These are phyloP conservation scores for Thozetella sp. DNA, from an alignment of 495 filamentous ascomycete genomes.

Conservation along the genomic window DNA sequence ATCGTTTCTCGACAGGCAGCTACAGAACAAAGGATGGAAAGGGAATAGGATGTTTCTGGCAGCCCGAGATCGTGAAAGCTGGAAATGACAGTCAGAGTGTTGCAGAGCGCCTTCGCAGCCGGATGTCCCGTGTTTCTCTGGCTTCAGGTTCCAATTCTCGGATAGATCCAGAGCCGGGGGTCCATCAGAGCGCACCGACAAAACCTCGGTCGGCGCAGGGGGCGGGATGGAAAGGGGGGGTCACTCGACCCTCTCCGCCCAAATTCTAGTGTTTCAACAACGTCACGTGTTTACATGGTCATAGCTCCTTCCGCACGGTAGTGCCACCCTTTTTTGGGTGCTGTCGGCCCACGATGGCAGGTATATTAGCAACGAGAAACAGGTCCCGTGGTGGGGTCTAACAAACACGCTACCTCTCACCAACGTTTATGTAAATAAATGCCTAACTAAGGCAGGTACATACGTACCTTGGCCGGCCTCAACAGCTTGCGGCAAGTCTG, in stretches of 20 bases:
- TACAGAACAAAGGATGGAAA: not conserved
- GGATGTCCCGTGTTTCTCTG: not conserved
- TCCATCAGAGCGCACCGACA: conserved; percentile 1
- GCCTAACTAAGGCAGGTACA: too few relatives aligned
- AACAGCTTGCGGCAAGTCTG: too few relatives aligned
- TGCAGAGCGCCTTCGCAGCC: not conserved
- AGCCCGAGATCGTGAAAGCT: not conserved
- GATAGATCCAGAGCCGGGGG: not conserved
- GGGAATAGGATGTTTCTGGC: not conserved
- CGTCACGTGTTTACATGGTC: not conserved
- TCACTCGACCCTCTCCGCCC: not conserved
- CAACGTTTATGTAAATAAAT: too few relatives aligned
- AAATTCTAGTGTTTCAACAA: not conserved
- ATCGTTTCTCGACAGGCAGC: not conserved
- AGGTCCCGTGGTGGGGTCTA: too few relatives aligned
- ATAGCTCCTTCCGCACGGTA: conserved; percentile 4
- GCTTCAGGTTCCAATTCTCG: not conserved
- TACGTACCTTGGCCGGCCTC: too few relatives aligned
- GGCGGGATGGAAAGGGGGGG: too few relatives aligned
- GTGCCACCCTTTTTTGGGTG: too few relatives aligned
- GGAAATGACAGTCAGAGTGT: not conserved
- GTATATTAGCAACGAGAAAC: too few relatives aligned
- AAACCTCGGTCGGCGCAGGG: not conserved
- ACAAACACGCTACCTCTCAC: too few relatives aligned
- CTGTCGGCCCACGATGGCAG: too few relatives aligned